These are phyloP conservation scores for Irpex lacteus DNA, from an alignment of 1,284 basidiomycete genomes.

Conservation along the genomic window DNA sequence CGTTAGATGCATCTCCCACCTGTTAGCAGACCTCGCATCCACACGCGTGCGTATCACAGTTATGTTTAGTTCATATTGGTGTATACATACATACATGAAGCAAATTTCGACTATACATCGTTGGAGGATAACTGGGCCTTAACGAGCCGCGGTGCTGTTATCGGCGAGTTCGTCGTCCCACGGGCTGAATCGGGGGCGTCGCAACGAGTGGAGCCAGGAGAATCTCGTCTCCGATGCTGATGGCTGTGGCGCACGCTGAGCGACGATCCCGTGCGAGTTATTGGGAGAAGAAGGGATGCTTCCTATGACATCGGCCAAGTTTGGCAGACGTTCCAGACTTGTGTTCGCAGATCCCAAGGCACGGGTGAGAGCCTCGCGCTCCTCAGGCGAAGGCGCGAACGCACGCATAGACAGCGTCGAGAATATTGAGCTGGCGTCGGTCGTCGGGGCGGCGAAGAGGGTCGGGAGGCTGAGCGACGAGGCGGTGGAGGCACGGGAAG, in stretches of 20 bases:
- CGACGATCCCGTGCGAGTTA: constrained; percentile 38
- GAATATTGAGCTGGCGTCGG: constrained; percentile 38
- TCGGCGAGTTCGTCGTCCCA: constrained; percentile 32
- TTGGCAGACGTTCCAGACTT: constrained; percentile 71
- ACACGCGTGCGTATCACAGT: no score
- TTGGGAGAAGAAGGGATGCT: constrained; percentile 63
- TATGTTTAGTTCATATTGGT: no score
- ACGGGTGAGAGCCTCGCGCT: constrained; percentile 75
- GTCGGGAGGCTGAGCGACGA: constrained; percentile 32
- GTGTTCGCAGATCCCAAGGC: constrained; percentile 62
- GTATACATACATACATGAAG: no score
- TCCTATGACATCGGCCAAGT: constrained; percentile 61
- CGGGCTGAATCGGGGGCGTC: constrained; percentile 35
- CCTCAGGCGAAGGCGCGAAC: constrained; percentile 79
- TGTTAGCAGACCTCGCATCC: no score
- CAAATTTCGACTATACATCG: no score
- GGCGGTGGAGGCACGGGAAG: constrained; percentile 10
- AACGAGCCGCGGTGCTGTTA: constrained; percentile 11
- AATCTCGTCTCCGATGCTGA: constrained; percentile 14
- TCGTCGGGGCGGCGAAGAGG: constrained; percentile 37
- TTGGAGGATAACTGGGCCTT: not conserved
- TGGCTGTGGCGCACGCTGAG: constrained; percentile 8
- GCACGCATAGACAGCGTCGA: constrained; percentile 52
- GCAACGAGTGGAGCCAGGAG: constrained; percentile 31
- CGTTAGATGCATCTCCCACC: no score